Percentiles rank a stretch among this genome's conserved stretches.
Evolutionary conservation across 306 rosid species (phyloP).

Genomic region (Amphicarpaea edgeworthii): DNA sequence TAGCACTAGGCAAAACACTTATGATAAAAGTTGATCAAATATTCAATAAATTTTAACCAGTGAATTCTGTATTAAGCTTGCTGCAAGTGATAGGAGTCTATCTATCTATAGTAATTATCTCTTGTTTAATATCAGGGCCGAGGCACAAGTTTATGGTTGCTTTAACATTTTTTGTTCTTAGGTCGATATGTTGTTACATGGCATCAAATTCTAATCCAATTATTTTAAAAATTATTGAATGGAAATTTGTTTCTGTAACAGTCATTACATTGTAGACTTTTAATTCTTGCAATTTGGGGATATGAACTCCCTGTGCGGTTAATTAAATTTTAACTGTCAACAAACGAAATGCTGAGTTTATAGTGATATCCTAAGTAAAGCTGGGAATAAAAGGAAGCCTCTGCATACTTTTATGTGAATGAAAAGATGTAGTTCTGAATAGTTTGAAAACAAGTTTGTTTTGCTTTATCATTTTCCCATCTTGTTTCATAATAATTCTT

Average conservation of each 20-base stretch:
- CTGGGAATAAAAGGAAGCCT: no score
- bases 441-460: slow-evolving; percentile 18
- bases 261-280: slow-evolving; percentile 7
- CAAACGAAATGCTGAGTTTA: neutral
- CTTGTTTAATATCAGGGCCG: no score
- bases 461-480: neutral
- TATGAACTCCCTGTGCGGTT: neutral
- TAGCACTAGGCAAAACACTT: slow-evolving; percentile 11
- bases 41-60: slow-evolving; percentile 10
- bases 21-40: slow-evolving; percentile 22
- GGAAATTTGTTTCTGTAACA: slow-evolving; percentile 13
- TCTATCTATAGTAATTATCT: no score
- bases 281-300: neutral
- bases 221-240: neutral
- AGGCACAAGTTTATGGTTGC: no score
- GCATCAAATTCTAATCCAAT: slow-evolving; percentile 5
- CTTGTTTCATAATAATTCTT: slow-evolving; percentile 11
- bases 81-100: slow-evolving; percentile 16
- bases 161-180: slow-evolving; percentile 10
- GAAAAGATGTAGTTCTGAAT: slow-evolving; percentile 20
- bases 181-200: neutral
- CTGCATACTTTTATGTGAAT: neutral
- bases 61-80: slow-evolving; percentile 11
- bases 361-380: neutral
- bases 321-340: neutral